These are phyloP conservation scores for Naegleria gruberi DNA, from an alignment of 208 protist genomes.

Conservation along the genomic window DNA sequence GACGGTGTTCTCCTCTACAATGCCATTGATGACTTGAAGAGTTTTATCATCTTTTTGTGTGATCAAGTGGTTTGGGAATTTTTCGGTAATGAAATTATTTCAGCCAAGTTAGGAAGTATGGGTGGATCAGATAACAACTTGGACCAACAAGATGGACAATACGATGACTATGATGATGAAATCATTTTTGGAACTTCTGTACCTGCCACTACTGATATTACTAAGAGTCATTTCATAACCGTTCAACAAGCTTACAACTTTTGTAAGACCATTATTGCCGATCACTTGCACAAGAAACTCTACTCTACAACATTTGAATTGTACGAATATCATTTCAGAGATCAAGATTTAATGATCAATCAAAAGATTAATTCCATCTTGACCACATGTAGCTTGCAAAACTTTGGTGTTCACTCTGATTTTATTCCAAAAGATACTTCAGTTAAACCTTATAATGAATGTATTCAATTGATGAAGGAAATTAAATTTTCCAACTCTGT, in stretches of 20 bases:
- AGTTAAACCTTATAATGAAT: not conserved
- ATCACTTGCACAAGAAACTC: not conserved
- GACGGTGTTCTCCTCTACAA: not conserved
- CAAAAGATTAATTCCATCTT: not conserved
- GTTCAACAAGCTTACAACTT: not conserved
- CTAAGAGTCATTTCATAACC: not conserved
- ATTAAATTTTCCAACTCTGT: not conserved
- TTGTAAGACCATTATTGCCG: not conserved
- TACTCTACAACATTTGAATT: not conserved
- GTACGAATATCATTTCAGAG: not conserved
- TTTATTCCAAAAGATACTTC: not conserved
- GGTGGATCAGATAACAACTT: not conserved
- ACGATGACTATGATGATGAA: not conserved
- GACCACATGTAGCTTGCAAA: not conserved
- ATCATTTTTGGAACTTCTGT: not conserved
- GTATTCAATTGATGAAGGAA: not conserved
- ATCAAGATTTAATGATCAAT: not conserved
- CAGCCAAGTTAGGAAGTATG: not conserved
- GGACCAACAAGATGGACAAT: not conserved
- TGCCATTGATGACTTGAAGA: slow-evolving; percentile 2
- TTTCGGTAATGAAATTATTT: not conserved
- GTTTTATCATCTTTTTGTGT: not conserved
- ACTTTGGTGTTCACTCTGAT: not conserved
- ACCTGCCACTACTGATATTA: not conserved
- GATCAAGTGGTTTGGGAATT: not conserved